Conservation (phyloP, 805 yeast species). For the Wickerhamomyces sydowiorum region DNA sequence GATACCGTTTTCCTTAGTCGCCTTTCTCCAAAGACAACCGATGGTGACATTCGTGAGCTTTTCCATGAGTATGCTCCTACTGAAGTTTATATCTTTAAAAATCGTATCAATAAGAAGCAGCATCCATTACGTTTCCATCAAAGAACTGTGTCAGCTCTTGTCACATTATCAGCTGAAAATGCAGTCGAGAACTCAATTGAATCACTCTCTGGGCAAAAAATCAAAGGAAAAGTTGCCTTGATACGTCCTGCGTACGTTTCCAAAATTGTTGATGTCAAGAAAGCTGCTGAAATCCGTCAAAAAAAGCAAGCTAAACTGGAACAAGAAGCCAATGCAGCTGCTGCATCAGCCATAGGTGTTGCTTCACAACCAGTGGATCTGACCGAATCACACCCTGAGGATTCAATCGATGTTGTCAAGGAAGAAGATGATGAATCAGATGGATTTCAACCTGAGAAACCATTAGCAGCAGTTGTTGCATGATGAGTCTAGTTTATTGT, state of each 20-base stretch:
- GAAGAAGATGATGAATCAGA: conserved; percentile 1
- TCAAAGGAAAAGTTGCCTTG: conserved; percentile 30
- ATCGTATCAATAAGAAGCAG: conserved; percentile 23
- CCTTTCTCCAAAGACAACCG: conserved; percentile 34
- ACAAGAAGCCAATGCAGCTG: conserved; percentile 10
- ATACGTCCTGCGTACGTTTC: conserved; percentile 35
- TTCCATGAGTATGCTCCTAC: conserved; percentile 40
- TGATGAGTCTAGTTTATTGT: no score
- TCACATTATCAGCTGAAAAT: conserved; percentile 36
- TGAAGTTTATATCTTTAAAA: conserved; percentile 42
- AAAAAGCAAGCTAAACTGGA: conserved; percentile 9
- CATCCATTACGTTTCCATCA: conserved; percentile 25
- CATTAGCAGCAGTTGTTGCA: neutral
- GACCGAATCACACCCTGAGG: neutral
- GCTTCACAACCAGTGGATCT: neutral
- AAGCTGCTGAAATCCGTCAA: conserved; percentile 26
- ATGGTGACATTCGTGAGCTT: conserved; percentile 37
- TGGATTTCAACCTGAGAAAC: neutral
- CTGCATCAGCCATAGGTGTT: neutral
- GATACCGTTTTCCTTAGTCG: conserved; percentile 42
- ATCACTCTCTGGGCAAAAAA: conserved; percentile 29
- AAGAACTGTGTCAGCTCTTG: conserved; percentile 44
- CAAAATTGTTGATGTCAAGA: conserved; percentile 39
- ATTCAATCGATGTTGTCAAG: conserved; percentile 2
- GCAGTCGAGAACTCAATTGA: conserved; percentile 39